Evolutionary conservation across 768 basidiomycete genomes (phyloP), one percentile per base, ranked within the genome.

Genomic region (Candolleomyces efflorescens): DNA sequence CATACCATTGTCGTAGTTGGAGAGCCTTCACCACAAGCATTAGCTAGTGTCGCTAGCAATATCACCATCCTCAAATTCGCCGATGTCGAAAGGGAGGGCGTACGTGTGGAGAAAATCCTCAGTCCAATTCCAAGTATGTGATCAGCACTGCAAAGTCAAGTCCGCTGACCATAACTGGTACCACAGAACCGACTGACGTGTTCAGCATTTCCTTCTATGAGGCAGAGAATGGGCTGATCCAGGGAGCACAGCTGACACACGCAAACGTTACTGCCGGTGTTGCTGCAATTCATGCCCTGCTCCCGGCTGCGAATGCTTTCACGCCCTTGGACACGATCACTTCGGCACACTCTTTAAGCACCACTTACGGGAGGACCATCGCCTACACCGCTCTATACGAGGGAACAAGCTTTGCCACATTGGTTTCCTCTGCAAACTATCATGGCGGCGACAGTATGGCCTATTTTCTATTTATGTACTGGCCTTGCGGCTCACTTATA

Each of bases 261-360:
- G 81, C 89, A 68, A 94, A 93, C 62, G 67, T 96, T 58, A 95
- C 92, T 2, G 91, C 94, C 3, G 94, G 92, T 36, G 87, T 94
- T n/a, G 84, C 92, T 0, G 89, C 89, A 3, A 75, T 84, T 22
- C 85, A 89, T 37, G 82, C 85, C 4, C 68, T 94, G 20, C 83
- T 96, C 63, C 93, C 94, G 2, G 74, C 84, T 10, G 82, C 89
- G 22, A 83, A 84, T 64, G 75, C 83, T 12, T 63, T 93, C 43
- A 83, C 88, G 4, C 73, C 85, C 5, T 69, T 88, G 53, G 94
- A 97, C 69, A 90, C 87, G 6, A 74, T 98, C 36, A 78, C 88
- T 11, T 94, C 91, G 23, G 82, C 82, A 2, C 83, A 91, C 66
- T 77, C 87, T 1, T 67, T 97, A 54, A 82, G 85, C 56, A 85